Conservation (phyloP, 352 stramenopile species). For the Blastocystis sp. region DNA sequence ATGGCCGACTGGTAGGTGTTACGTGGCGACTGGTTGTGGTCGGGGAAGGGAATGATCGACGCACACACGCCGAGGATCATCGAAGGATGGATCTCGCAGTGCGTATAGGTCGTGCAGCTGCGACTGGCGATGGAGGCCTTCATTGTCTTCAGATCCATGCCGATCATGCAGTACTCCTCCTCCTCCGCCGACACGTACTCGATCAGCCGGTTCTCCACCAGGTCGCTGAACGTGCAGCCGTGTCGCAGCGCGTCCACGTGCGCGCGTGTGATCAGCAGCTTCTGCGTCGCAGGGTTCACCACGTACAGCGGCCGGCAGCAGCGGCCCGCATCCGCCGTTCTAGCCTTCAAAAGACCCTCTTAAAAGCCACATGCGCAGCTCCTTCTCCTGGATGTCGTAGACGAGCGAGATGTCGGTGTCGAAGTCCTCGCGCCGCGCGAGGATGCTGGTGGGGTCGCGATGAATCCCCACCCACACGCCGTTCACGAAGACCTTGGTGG, state of each 20-base stretch:
- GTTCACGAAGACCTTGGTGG: conserved; percentile 99
- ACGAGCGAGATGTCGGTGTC: conserved; percentile 95
- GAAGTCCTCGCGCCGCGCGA: conserved; percentile 87
- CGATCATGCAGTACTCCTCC: conserved; percentile 99
- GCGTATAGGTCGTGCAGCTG: conserved; percentile 87
- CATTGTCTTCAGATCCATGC: conserved; percentile 89
- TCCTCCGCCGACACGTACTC: conserved; percentile 97
- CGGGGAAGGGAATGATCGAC: conserved; percentile 98
- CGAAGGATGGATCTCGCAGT: conserved; percentile 97
- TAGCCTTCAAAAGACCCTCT: neutral
- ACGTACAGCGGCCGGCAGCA: conserved; percentile 96
- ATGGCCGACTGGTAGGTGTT: conserved; percentile 99
- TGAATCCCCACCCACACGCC: conserved; percentile 97
- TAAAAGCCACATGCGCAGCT: conserved; percentile 84
- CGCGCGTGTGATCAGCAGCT: conserved; percentile 85
- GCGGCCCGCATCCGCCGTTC: conserved; percentile 85
- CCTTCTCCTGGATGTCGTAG: conserved; percentile 89
- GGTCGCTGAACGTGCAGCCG: conserved; percentile 63
- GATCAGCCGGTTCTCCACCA: conserved; percentile 82
- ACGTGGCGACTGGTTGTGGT: conserved; percentile 99
- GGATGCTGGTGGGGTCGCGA: conserved; percentile 85
- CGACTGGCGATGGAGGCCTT: conserved; percentile 60
- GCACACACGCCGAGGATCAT: conserved; percentile 99
- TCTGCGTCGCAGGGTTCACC: conserved; percentile 78
- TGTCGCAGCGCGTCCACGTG: conserved; percentile 84